Base-by-base conservation (phyloP, 768 basidiomycete genomes). In the Cantharellus cinnabarinus region DNA sequence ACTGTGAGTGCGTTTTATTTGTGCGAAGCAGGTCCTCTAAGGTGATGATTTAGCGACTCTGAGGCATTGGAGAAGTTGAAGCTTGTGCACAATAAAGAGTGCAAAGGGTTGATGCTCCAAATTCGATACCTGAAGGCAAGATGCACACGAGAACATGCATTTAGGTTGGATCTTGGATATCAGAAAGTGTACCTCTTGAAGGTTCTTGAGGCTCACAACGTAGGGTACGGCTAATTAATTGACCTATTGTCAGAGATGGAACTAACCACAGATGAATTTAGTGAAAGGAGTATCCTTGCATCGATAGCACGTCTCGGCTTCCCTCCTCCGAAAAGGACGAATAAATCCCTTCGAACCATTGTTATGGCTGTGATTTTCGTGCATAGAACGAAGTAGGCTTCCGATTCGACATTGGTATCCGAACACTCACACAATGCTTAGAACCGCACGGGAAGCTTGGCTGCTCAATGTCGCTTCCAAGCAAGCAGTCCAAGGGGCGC, bases 81-180 rank as follows among this genome's bases (percentile, higher is more conserved):
- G 63, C 64, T 71, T 2, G 81, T 80, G 68, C 88, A 90, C 67
- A 87, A 85, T 62, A 79, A 80, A 62, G 90, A 97, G 67, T 85
- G 85, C 73, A 91, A 90, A 67, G 89, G 89, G 4, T 73, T 97
- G 20, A 81, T 98, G 55, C 79, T 88, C 4, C 89, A 95, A 68
- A 89, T 95, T 60, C 78, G 76, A 48, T 97, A 95, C 70, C 75
- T 98, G 64, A 94, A 98, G 68, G 84, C 85, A 58, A 89, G 89
- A 67, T 93, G 83, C 69, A 84, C 79, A 2, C 78, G 94, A 35
- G 95, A 99, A 71, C 78, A 82, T 5, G 75, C 76, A 0, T 79
- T 95, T 74, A 78, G 94, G 41, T 74, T 74, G 60, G 82, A 81
- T 64, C 74, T 97, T 51, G 74, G 76, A 14, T 81, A 89, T 65